Evolutionary conservation across 129 eudicot species (phyloP).

Genomic region (Rutidosis leptorrhynchoides): DNA sequence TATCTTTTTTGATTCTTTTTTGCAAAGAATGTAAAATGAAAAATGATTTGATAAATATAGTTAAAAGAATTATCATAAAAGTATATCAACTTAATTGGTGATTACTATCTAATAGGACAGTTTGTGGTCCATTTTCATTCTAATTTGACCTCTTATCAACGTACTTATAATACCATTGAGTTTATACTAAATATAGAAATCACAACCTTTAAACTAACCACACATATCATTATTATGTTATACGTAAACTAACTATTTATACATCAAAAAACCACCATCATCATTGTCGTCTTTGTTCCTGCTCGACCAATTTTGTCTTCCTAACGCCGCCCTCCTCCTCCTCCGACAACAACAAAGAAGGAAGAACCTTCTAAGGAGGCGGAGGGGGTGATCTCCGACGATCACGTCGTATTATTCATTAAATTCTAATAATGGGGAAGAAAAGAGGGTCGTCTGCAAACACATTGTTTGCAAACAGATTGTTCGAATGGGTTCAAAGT

Average conservation of each 20-base stretch:
- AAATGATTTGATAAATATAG: neutral
- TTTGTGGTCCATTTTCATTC: slow-evolving; percentile 15
- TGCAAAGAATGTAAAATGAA: neutral
- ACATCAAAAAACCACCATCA: neutral
- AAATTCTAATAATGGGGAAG: slow-evolving; percentile 43
- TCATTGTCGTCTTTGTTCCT: slow-evolving; percentile 9
- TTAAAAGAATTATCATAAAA: neutral
- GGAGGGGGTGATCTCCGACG: slow-evolving; percentile 32
- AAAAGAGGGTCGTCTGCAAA: slow-evolving; percentile 57
- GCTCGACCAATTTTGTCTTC: slow-evolving; percentile 18
- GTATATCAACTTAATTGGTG: slow-evolving; percentile 12
- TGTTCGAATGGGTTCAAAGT: slow-evolving; percentile 52
- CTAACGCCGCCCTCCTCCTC: slow-evolving; percentile 34
- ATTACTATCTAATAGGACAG: slow-evolving; percentile 8
- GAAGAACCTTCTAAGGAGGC: slow-evolving; percentile 34
- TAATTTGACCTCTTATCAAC: slow-evolving; percentile 7
- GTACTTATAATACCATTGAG: slow-evolving; percentile 19
- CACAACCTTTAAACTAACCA: slow-evolving; percentile 14
- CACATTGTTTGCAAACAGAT: slow-evolving; percentile 42
- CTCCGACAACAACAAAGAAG: slow-evolving; percentile 24
- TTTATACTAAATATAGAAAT: slow-evolving; percentile 27
- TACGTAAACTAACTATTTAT: neutral
- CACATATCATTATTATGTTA: slow-evolving; percentile 13
- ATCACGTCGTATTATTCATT: neutral
- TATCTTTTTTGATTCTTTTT: too few relatives aligned